phyloP scores from a whole-genome alignment of 1,284 basidiomycete genomes.

The Ganoderma sinense region DNA sequence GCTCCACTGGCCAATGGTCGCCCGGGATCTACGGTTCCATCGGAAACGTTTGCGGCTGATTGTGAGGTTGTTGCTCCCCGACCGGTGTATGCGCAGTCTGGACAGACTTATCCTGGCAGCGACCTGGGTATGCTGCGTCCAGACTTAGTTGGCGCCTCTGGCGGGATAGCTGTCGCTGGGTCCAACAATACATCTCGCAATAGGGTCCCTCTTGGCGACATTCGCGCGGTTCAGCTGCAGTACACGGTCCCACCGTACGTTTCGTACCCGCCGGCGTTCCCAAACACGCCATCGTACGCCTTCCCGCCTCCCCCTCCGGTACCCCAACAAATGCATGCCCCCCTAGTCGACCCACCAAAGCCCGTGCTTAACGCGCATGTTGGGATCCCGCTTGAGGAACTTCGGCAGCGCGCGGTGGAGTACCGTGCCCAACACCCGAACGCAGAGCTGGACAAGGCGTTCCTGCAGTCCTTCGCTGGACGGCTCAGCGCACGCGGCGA shows the following conservation, averaged over 20 bases:
- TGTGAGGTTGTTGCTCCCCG: constrained; percentile 21
- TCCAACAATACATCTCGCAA: not conserved
- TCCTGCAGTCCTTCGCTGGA: constrained; percentile 71
- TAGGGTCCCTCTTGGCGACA: constrained; percentile 20
- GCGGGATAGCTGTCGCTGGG: not conserved
- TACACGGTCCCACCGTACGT: constrained; percentile 10
- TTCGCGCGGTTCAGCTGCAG: constrained; percentile 14
- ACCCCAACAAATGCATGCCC: not conserved
- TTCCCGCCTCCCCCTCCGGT: not conserved
- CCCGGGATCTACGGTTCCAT: not conserved
- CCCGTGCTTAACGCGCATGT: constrained; percentile 56
- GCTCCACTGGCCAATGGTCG: not conserved
- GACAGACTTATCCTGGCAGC: constrained; percentile 6
- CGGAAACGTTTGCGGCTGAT: not conserved
- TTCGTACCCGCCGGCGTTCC: not conserved
- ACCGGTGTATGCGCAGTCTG: constrained; percentile 19
- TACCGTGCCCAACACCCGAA: constrained; percentile 60
- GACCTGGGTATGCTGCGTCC: constrained; percentile 14
- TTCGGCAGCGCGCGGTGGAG: constrained; percentile 59
- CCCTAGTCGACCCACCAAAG: constrained; percentile 3
- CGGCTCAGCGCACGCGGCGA: constrained; percentile 64
- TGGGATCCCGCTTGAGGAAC: constrained; percentile 60
- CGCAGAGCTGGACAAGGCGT: constrained; percentile 63
- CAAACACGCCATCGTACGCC: not conserved
- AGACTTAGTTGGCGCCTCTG: not conserved